These are phyloP conservation scores for Lactifluus volemus DNA, from an alignment of 768 basidiomycete species.

Conservation along the genomic window DNA sequence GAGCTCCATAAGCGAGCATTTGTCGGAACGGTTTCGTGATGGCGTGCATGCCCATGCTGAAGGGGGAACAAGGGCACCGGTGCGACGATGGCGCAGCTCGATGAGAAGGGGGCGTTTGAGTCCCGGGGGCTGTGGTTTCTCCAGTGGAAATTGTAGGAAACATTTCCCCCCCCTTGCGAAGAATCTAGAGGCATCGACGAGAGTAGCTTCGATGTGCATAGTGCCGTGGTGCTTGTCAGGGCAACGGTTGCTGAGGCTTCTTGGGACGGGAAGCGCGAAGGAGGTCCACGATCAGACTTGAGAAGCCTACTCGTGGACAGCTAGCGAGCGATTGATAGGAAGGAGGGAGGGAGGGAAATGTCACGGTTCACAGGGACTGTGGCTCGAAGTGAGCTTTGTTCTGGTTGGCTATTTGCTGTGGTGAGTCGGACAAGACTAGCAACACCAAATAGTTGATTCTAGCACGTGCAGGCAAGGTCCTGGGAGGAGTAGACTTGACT, in stretches of 20 bases:
- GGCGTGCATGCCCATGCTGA: conserved; percentile 4
- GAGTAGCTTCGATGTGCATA: conserved; percentile 7
- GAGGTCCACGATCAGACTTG: background rate
- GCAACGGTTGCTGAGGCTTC: conserved; percentile 17
- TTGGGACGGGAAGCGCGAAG: conserved; percentile 10
- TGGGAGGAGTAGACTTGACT: no score
- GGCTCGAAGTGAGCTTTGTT: no score
- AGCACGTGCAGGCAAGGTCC: no score
- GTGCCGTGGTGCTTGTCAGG: conserved; percentile 13
- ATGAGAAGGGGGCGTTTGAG: conserved; percentile 11
- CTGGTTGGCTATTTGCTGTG: no score
- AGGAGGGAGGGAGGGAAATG: no score
- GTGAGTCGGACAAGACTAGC: no score
- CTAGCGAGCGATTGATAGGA: no score
- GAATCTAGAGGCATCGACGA: background rate
- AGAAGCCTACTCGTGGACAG: background rate
- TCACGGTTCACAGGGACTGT: no score
- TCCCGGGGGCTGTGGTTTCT: background rate
- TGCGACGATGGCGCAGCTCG: conserved; percentile 9
- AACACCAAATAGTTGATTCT: no score
- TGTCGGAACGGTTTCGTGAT: no score
- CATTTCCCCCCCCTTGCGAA: conserved; percentile 1
- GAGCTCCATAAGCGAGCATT: no score
- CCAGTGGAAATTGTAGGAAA: conserved; percentile 2
- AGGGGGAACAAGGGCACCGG: conserved; percentile 11